These are phyloP conservation scores for Actinidia chinensis DNA, from an alignment of 179 eudicot species.

Conservation along the genomic window DNA sequence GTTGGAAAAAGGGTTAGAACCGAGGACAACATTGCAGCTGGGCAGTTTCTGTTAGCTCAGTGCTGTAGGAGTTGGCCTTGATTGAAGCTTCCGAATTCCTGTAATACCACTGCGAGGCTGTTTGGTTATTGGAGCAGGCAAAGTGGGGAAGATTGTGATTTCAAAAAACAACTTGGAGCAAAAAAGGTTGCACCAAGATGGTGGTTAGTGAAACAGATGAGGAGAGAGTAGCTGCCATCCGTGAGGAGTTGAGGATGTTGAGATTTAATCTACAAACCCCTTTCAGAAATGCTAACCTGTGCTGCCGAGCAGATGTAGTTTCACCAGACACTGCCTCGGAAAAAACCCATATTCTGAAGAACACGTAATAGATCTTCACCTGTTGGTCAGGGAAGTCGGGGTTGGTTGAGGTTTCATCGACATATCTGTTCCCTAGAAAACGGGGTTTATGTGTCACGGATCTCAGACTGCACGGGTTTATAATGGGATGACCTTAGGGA, in stretches of 20 bases:
- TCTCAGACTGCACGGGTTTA: slow-evolving; percentile 33
- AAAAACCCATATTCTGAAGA: slow-evolving; percentile 43
- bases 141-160: slow-evolving; percentile 61
- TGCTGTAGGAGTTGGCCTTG: slow-evolving; percentile 53
- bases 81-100: slow-evolving; percentile 52
- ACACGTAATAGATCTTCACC: slow-evolving; percentile 33
- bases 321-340: slow-evolving; percentile 61
- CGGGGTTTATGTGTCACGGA: slow-evolving; percentile 38
- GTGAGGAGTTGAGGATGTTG: slow-evolving; percentile 44
- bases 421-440: slow-evolving; percentile 48
- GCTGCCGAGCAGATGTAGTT: slow-evolving; percentile 51
- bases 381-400: slow-evolving; percentile 20
- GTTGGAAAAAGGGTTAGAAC: slow-evolving; percentile 58
- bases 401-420: slow-evolving; percentile 41
- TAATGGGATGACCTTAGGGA: slow-evolving; percentile 49
- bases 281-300: slow-evolving; percentile 45
- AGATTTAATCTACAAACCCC: slow-evolving; percentile 49
- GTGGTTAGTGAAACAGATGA: slow-evolving; percentile 52
- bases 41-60: slow-evolving; percentile 68
- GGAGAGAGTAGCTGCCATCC: slow-evolving; percentile 48
- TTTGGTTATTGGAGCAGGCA: slow-evolving; percentile 57
- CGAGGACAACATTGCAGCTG: slow-evolving; percentile 52
- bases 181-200: slow-evolving; percentile 56
- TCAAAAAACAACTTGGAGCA: slow-evolving; percentile 57
- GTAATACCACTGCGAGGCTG: slow-evolving; percentile 41